These are phyloP conservation scores for Simplicillium aogashimaense DNA, from an alignment of 2,329 filamentous ascomycete species.

Conservation along the genomic window DNA sequence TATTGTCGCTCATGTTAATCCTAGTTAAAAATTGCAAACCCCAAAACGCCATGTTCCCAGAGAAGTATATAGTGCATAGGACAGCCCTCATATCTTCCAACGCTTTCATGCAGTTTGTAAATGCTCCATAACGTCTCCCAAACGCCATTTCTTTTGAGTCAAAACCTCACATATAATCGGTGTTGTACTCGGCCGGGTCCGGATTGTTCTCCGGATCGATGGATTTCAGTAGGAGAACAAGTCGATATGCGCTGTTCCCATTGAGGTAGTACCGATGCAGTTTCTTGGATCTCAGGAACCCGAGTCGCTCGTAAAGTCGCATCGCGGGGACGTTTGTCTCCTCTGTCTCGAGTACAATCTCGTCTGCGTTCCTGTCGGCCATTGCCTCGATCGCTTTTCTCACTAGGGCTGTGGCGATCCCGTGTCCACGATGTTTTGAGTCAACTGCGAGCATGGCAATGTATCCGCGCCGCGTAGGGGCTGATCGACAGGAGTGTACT, in stretches of 20 bases:
- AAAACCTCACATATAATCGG: not conserved
- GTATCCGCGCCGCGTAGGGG: slow-evolving; percentile 70
- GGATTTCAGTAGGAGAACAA: slow-evolving; percentile 69
- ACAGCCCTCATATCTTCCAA: not conserved
- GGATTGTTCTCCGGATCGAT: slow-evolving; percentile 28
- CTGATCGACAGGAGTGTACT: slow-evolving; percentile 72
- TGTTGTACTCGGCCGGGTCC: slow-evolving; percentile 23
- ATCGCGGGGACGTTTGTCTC: slow-evolving; percentile 85
- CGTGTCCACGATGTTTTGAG: slow-evolving; percentile 67
- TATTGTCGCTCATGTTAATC: no score
- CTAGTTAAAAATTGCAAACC: no score
- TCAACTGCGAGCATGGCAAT: slow-evolving; percentile 98
- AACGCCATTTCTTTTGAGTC: no score
- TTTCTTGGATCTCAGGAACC: slow-evolving; percentile 86
- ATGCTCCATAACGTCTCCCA: no score
- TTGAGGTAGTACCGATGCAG: slow-evolving; percentile 94
- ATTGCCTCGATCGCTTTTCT: slow-evolving; percentile 85
- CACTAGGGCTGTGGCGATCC: slow-evolving; percentile 85
- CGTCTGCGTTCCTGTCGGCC: slow-evolving; percentile 74
- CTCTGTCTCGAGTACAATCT: slow-evolving; percentile 93
- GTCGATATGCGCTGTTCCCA: slow-evolving; percentile 84
- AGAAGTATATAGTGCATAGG: no score
- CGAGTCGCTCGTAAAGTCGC: slow-evolving; percentile 84
- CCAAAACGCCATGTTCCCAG: no score
- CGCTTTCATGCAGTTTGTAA: slow-evolving; percentile 5